Percentiles rank a stretch among this genome's conserved stretches.
phyloP scores from a whole-genome alignment of 176 grass and related monocot genomes.

The Oryza officinalis region DNA sequence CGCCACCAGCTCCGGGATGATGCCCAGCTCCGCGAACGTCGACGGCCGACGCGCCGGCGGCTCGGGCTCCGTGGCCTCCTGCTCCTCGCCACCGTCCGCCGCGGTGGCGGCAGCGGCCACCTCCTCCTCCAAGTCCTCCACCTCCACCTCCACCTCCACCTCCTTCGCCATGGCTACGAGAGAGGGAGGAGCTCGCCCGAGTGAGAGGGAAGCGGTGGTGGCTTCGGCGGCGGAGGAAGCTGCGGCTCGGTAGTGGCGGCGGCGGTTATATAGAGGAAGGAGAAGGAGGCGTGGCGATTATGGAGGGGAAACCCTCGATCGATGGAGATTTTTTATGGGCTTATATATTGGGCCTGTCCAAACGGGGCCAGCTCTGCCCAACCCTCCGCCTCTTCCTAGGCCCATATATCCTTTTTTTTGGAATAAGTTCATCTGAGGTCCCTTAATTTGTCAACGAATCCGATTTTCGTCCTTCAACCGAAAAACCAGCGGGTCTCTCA shows the following conservation, averaged over 20 bases:
- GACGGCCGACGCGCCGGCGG: background rate
- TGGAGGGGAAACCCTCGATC: background rate
- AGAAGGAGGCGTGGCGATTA: background rate
- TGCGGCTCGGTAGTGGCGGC: background rate
- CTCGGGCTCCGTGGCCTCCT: slow-evolving; percentile 19
- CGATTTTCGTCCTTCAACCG: no score
- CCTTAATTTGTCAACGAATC: no score
- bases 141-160: no score
- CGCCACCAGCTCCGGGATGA: slow-evolving; percentile 53
- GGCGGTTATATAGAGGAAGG: no score
- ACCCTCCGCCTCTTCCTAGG: no score
- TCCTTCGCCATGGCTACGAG: slow-evolving; percentile 32
- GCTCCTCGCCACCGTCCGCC: background rate
- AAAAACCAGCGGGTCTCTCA: no score
- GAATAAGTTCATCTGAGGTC: no score
- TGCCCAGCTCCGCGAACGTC: slow-evolving; percentile 61
- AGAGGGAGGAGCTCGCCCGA: background rate
- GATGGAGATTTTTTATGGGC: background rate
- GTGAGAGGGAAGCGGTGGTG: background rate
- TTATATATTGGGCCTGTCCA: background rate
- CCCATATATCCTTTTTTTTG: no score
- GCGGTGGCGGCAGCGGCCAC: background rate
- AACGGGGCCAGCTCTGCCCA: no score
- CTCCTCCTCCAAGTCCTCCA: background rate
- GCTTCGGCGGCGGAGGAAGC: background rate